These are phyloP conservation scores for Chamaenerion angustifolium DNA, from an alignment of 345 rosid genomes.

Conservation along the genomic window DNA sequence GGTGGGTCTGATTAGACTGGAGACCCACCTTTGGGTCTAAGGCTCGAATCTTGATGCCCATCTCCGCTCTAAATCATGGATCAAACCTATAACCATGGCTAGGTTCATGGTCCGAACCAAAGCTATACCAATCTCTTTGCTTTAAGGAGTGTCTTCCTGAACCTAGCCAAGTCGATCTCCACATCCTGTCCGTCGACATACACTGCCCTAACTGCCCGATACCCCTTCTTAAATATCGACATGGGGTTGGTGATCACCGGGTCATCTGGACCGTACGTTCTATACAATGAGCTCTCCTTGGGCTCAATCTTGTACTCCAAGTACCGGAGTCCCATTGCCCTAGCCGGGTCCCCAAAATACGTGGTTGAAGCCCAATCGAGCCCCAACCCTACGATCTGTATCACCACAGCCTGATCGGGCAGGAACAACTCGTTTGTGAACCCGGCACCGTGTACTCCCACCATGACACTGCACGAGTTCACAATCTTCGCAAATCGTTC, in stretches of 20 bases:
- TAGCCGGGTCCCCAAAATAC: slow-evolving; percentile 5
- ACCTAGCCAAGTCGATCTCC: slow-evolving; percentile 1
- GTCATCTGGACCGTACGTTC: not conserved
- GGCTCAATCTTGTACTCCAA: not conserved
- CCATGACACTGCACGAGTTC: slow-evolving; percentile 3
- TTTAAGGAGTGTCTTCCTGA: not conserved
- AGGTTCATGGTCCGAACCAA: not conserved
- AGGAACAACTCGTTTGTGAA: not conserved
- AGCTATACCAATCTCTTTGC: not conserved
- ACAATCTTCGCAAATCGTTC: not conserved
- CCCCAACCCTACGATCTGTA: slow-evolving; percentile 6
- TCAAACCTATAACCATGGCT: no score
- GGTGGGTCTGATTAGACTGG: no score
- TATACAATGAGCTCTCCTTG: slow-evolving; percentile 1
- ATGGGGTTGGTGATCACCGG: not conserved
- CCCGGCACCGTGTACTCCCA: slow-evolving; percentile 3
- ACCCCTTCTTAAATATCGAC: not conserved
- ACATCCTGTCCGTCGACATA: slow-evolving; percentile 3
- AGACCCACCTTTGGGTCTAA: no score
- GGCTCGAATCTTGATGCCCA: no score
- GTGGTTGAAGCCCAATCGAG: slow-evolving; percentile 1
- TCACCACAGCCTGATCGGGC: not conserved
- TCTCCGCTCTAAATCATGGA: no score
- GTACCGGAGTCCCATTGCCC: not conserved
- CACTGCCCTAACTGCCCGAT: not conserved